Evolutionary conservation across 2,329 filamentous ascomycete species (phyloP).

Genomic region (Bertia moriformis): DNA sequence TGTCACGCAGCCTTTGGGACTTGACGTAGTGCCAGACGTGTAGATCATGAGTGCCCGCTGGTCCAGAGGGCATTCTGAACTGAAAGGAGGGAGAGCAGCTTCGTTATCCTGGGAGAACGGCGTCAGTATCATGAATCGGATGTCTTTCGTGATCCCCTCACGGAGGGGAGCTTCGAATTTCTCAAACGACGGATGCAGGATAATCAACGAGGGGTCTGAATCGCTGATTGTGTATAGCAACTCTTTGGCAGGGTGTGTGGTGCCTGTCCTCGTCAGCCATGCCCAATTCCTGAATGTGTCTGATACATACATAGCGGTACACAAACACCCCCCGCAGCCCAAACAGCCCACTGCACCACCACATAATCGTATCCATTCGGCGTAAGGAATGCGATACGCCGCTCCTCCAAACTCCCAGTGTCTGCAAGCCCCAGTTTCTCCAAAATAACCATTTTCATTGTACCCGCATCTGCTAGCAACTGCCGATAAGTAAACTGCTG

Average conservation of each 20-base stretch:
- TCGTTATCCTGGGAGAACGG: background rate
- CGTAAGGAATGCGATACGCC: slow-evolving; percentile 19
- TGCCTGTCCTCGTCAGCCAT: slow-evolving; percentile 10
- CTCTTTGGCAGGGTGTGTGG: slow-evolving; percentile 22
- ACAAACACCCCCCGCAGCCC: slow-evolving; percentile 24
- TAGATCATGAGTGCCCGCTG: slow-evolving; percentile 23
- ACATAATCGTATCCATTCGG: slow-evolving; percentile 25
- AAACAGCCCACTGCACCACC: slow-evolving; percentile 23
- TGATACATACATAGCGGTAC: slow-evolving; percentile 22
- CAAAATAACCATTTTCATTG: slow-evolving; percentile 17
- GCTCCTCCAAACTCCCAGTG: slow-evolving; percentile 16
- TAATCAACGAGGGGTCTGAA: slow-evolving; percentile 22
- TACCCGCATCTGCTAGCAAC: slow-evolving; percentile 19
- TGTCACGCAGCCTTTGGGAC: slow-evolving; percentile 24
- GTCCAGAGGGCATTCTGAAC: slow-evolving; percentile 9
- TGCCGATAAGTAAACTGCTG: slow-evolving; percentile 22
- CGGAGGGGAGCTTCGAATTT: slow-evolving; percentile 15
- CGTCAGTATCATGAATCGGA: background rate
- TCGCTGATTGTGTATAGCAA: slow-evolving; percentile 23
- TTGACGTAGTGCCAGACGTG: slow-evolving; percentile 22
- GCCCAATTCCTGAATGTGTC: background rate
- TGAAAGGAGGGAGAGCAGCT: slow-evolving; percentile 14
- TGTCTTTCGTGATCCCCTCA: slow-evolving; percentile 7
- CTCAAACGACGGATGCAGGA: slow-evolving; percentile 21
- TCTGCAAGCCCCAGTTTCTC: slow-evolving; percentile 11